Evolutionary conservation across 331 rosid species (phyloP), one percentile per base, ranked within the genome.

Genomic region (Arachis monticola): DNA sequence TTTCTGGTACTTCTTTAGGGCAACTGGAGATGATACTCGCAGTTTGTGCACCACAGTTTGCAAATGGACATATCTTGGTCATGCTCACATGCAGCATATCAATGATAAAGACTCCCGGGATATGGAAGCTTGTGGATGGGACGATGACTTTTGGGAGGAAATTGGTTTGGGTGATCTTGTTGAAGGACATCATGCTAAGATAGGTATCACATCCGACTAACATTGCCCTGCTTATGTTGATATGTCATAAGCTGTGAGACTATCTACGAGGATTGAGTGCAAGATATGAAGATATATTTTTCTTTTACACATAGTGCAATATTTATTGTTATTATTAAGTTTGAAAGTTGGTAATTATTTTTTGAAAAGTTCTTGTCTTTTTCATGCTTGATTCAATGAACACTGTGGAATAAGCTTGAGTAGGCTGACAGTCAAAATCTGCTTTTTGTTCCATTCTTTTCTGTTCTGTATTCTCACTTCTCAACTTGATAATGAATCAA

Each of bases 71-170:
- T 94, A 94, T 83, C 97, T 94, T 74, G 99, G 99, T 64, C 99
- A 94, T 92, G 97, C 99, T 64, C 99, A 94, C 83, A 87, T 92
- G 96, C 91, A 90, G 13, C 79, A 85, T 68, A 67, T 72, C 78
- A 82, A 83, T 38, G 96, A 92, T 75, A 85, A 88, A 77, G 82
- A 83, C 60, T 92, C 95, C 46, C 88, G 90, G 76, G 82, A 78
- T 76, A 94, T 94, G 99, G 99, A 92, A 75, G 92, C 97, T 79
- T 87, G 93, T 87, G 99, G 97, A 72, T 94, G 99, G 99, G 97
- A 94, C 81, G 97, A 94, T 80, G 97, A 94, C 57, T 94, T 94
- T 79, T 94, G 90, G 96, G 97, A 92, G 86, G 99, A 94, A 85
- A 92, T 94, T 85, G 99, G 99, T 72, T 85, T 94, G 74, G 93